Percentiles rank a stretch among this genome's conserved stretches.
Conservation (phyloP, 768 basidiomycete species). For the Suillus subaureus region DNA sequence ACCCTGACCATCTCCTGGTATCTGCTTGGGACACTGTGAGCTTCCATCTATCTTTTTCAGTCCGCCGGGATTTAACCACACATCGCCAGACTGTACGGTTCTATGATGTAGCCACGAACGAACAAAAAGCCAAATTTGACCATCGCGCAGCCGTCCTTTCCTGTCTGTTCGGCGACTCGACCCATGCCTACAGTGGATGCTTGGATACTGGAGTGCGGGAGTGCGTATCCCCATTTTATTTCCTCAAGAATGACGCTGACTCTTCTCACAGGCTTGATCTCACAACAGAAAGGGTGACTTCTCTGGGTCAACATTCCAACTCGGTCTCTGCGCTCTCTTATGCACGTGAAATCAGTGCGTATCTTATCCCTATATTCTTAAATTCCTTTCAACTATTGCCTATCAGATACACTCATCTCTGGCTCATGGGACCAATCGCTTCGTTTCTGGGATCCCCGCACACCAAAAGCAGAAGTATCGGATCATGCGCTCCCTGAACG, state of each 20-base stretch:
- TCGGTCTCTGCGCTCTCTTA: slow-evolving; percentile 79
- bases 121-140: slow-evolving; percentile 80
- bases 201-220: slow-evolving; percentile 82
- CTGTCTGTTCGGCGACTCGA: slow-evolving; percentile 68
- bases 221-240: slow-evolving; percentile 45
- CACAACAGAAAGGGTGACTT: slow-evolving; percentile 65
- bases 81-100: slow-evolving; percentile 60
- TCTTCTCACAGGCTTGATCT: slow-evolving; percentile 67
- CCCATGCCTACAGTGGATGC: slow-evolving; percentile 82
- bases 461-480: slow-evolving; percentile 55
- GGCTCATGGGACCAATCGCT: slow-evolving; percentile 93
- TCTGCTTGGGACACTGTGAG: slow-evolving; percentile 87
- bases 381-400: background rate
- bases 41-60: slow-evolving; percentile 7
- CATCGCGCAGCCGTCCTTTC: slow-evolving; percentile 90
- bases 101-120: slow-evolving; percentile 56
- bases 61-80: slow-evolving; percentile 36
- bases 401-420: slow-evolving; percentile 70
- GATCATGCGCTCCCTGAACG: slow-evolving; percentile 76
- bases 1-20: slow-evolving; percentile 78
- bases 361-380: background rate
- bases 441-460: slow-evolving; percentile 84
- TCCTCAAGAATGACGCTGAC: background rate
- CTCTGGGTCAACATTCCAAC: slow-evolving; percentile 81
- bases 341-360: slow-evolving; percentile 64